A percentile compares a stretch with the other conserved stretches of the same genome.
These are phyloP conservation scores for Neopestalotiopsis sp. DNA, from an alignment of 2,329 filamentous ascomycete species.

Conservation along the genomic window DNA sequence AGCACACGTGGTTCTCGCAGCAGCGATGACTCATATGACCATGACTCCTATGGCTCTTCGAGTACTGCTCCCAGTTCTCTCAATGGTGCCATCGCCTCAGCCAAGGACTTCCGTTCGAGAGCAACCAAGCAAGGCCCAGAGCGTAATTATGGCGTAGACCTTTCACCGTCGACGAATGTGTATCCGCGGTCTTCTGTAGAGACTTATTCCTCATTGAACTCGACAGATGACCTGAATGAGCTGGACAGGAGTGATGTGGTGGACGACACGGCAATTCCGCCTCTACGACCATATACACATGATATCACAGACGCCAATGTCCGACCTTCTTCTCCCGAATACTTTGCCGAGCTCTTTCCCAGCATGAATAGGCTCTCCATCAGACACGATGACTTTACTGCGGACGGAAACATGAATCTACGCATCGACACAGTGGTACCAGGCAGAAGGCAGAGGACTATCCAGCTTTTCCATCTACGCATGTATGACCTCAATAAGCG, in stretches of 20 bases:
- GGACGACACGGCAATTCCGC: slow-evolving; percentile 49
- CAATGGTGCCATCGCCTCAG: slow-evolving; percentile 45
- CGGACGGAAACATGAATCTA: slow-evolving; percentile 96
- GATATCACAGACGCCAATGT: slow-evolving; percentile 69
- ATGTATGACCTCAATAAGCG: slow-evolving; percentile 90
- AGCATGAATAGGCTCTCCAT: slow-evolving; percentile 81
- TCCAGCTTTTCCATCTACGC: slow-evolving; percentile 86
- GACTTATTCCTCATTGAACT: slow-evolving; percentile 78
- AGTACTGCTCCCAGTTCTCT: slow-evolving; percentile 55
- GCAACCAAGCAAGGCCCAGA: slow-evolving; percentile 25
- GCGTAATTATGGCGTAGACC: slow-evolving; percentile 35
- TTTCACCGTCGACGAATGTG: slow-evolving; percentile 46
- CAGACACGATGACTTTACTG: slow-evolving; percentile 86
- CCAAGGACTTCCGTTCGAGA: slow-evolving; percentile 36
- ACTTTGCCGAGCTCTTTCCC: slow-evolving; percentile 87
- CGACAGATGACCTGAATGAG: slow-evolving; percentile 60
- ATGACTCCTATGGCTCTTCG: slow-evolving; percentile 50
- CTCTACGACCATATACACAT: slow-evolving; percentile 63
- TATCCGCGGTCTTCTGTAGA: slow-evolving; percentile 69
- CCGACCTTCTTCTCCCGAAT: slow-evolving; percentile 77
- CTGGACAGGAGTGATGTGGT: slow-evolving; percentile 39
- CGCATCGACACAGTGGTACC: slow-evolving; percentile 80
- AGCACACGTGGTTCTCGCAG: slow-evolving; percentile 45
- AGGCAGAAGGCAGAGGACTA: slow-evolving; percentile 68
- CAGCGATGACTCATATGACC: slow-evolving; percentile 50